phyloP scores from a whole-genome alignment of 768 basidiomycete genomes.

The Amanita exitialis region DNA sequence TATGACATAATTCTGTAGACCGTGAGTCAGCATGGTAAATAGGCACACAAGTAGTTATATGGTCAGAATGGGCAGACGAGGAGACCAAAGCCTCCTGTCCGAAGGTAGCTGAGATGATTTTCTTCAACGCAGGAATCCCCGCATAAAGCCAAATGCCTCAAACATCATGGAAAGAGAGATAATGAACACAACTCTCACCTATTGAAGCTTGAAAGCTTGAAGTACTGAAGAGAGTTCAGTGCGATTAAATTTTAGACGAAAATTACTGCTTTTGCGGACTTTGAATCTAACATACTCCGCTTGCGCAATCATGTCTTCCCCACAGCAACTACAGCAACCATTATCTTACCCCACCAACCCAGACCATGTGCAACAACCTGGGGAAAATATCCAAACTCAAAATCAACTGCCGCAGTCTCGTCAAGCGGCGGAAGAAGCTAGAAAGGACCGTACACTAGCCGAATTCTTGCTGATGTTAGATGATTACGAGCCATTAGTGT shows the following conservation, averaged over 20 bases:
- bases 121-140: slow-evolving; percentile 68
- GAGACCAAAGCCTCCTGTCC: slow-evolving; percentile 39
- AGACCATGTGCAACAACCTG: slow-evolving; percentile 14
- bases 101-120: slow-evolving; percentile 89
- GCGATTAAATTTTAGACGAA: too few species aligned
- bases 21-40: not conserved
- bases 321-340: slow-evolving; percentile 17
- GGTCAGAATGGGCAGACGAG: slow-evolving; percentile 33
- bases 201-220: not conserved
- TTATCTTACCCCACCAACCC: slow-evolving; percentile 22
- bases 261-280: not conserved
- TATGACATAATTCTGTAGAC: not conserved
- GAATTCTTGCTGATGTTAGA: slow-evolving; percentile 96
- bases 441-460: slow-evolving; percentile 83
- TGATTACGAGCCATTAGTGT: slow-evolving; percentile 89
- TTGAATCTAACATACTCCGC: slow-evolving; percentile 23
- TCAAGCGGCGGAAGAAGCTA: slow-evolving; percentile 68
- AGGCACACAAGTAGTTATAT: slow-evolving; percentile 7
- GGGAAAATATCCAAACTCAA: slow-evolving; percentile 19
- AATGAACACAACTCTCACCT: slow-evolving; percentile 7
- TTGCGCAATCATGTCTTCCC: slow-evolving; percentile 20
- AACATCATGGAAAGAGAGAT: slow-evolving; percentile 48
- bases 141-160: slow-evolving; percentile 94
- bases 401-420: slow-evolving; percentile 34
- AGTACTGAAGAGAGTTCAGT: not conserved